phyloP scores from a whole-genome alignment of 306 rosid species.

The Fragaria nilgerrensis region DNA sequence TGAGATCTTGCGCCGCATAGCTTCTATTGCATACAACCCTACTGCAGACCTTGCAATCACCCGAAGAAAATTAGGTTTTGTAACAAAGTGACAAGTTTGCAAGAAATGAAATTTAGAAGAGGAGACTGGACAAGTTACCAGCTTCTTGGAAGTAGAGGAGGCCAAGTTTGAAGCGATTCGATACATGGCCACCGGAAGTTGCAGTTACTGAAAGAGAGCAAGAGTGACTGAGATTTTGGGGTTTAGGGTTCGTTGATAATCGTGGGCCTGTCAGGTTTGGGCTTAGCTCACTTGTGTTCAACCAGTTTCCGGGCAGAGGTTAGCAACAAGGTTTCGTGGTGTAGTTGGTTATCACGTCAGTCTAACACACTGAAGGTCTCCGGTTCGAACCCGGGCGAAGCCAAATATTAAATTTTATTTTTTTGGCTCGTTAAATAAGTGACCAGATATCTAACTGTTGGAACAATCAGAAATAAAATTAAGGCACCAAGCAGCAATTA shows the following conservation, averaged over 20 bases:
- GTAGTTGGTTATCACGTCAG: slow-evolving; percentile 94
- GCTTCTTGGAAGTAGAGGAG: slow-evolving; percentile 48
- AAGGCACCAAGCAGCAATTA: too few relatives aligned
- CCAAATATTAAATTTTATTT: not conserved
- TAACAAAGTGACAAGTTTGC: not conserved
- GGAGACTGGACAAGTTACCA: slow-evolving; percentile 35
- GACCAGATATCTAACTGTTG: too few relatives aligned
- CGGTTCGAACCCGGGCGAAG: slow-evolving; percentile 43
- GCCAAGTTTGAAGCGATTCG: slow-evolving; percentile 64
- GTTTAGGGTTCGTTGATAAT: not conserved
- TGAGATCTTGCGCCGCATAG: slow-evolving; percentile 74
- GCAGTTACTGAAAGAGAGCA: not conserved
- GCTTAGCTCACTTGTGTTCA: not conserved
- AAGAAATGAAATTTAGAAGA: not conserved
- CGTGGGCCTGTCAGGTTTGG: not conserved
- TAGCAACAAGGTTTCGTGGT: slow-evolving; percentile 36
- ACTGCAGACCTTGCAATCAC: slow-evolving; percentile 38
- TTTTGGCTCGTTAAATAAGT: too few relatives aligned
- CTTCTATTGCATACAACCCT: slow-evolving; percentile 49
- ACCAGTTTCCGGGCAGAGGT: too few relatives aligned
- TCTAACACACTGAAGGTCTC: slow-evolving; percentile 89
- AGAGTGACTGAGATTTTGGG: not conserved
- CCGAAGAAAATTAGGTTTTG: not conserved
- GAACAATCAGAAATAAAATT: too few relatives aligned
- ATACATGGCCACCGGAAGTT: slow-evolving; percentile 47